A percentile compares a stretch with the other conserved stretches of the same genome.
phyloP scores from a whole-genome alignment of 768 basidiomycete species.

The Cubamyces sp. region DNA sequence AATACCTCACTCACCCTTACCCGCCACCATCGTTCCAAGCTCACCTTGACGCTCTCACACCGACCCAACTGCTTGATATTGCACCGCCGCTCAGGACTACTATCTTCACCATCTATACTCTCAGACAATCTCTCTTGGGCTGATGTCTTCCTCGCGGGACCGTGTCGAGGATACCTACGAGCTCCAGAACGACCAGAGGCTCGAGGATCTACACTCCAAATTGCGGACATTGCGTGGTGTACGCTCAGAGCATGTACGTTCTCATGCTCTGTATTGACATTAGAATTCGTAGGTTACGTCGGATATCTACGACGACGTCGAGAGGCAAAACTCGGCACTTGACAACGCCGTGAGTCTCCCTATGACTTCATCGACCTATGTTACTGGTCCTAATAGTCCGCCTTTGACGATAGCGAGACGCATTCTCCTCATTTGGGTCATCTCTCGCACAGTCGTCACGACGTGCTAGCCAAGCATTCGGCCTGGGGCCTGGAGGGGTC shows the following conservation, averaged over 20 bases:
- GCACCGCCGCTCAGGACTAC: no score
- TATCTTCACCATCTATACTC: no score
- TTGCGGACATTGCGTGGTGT: constrained; percentile 83
- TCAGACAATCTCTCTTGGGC: not conserved
- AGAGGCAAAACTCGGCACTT: constrained; percentile 77
- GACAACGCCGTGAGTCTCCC: constrained; percentile 67
- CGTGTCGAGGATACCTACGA: constrained; percentile 77
- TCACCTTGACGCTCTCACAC: not conserved
- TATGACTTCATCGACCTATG: not conserved
- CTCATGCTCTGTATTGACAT: not conserved
- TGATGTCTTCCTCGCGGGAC: constrained; percentile 43
- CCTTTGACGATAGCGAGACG: constrained; percentile 51
- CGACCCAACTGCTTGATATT: no score
- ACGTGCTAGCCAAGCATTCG: constrained; percentile 75
- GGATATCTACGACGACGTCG: constrained; percentile 84
- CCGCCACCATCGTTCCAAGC: not conserved
- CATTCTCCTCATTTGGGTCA: constrained; percentile 66
- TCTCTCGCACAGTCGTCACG: constrained; percentile 69
- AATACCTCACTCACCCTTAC: not conserved
- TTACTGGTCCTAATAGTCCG: not conserved
- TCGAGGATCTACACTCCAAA: constrained; percentile 86
- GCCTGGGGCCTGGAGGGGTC: constrained; percentile 64
- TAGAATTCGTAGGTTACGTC: constrained; percentile 66
- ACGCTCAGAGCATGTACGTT: constrained; percentile 30
- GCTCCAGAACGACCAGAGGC: constrained; percentile 80